Evolutionary conservation across 192 early-diverging fungal genomes (phyloP).

Genomic region (Spizellomyces punctatus): DNA sequence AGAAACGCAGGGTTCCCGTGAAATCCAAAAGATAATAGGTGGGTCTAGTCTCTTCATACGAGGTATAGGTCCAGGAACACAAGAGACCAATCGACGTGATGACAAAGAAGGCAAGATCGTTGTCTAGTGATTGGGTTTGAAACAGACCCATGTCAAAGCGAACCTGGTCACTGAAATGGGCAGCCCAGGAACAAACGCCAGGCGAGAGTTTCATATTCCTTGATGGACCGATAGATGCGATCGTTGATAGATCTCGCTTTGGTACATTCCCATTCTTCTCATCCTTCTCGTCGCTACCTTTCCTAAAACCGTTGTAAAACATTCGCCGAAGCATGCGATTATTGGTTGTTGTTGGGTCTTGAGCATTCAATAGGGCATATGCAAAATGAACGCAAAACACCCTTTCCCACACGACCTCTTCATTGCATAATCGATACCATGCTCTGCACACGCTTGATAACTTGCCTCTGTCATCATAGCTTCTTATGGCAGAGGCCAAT

Average conservation of each 20-base stretch:
- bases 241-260: too few species aligned
- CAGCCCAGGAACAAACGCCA: not conserved
- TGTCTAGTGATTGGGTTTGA: not conserved
- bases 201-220: not conserved
- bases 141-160: constrained; percentile 6
- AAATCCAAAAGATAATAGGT: constrained; percentile 1
- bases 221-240: too few species aligned
- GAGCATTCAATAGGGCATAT: not conserved
- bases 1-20: not conserved
- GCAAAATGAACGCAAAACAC: not conserved
- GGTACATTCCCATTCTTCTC: too few species aligned
- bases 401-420: not conserved
- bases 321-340: too few species aligned
- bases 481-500: not conserved
- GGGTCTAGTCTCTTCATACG: not conserved
- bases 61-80: constrained; percentile 2
- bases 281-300: too few species aligned
- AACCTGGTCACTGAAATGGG: not conserved
- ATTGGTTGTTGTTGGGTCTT: too few species aligned
- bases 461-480: not conserved
- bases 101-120: not conserved
- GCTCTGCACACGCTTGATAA: not conserved
- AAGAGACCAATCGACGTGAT: constrained; percentile 4
- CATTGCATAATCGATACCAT: not conserved
- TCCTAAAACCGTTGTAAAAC: too few species aligned